Conservation (phyloP, 1,284 basidiomycete genomes). For the Tremellales sp. region DNA sequence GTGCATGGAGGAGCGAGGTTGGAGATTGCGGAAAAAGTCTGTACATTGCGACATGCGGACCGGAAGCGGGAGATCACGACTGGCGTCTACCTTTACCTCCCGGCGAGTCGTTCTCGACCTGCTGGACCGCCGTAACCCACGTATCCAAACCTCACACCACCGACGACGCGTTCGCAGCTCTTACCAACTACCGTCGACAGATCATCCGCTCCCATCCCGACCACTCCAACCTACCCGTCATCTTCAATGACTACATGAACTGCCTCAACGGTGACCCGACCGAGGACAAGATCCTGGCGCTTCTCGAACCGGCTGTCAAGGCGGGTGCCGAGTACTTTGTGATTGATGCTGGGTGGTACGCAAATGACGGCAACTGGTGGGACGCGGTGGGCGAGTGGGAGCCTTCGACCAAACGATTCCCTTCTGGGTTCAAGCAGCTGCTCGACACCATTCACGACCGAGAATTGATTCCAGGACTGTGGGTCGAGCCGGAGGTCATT, state of each 20-base stretch:
- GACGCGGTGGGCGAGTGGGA: constrained; percentile 7
- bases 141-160: not conserved
- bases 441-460: constrained; percentile 1
- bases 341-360: constrained; percentile 9
- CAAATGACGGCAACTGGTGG: constrained; percentile 6
- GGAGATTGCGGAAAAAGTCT: constrained; percentile 3
- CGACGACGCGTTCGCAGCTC: constrained; percentile 1
- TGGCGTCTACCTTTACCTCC: constrained; percentile 1
- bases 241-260: constrained; percentile 10
- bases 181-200: not conserved
- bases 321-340: constrained; percentile 7
- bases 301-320: not conserved
- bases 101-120: not conserved
- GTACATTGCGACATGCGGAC: constrained; percentile 5
- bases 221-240: constrained; percentile 1
- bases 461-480: constrained; percentile 1
- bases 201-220: constrained; percentile 4
- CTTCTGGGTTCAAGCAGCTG: constrained; percentile 1
- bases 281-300: constrained; percentile 5
- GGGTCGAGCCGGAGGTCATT: constrained; percentile 8
- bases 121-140: not conserved
- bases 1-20: constrained; percentile 4
- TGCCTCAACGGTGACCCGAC: constrained; percentile 7
- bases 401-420: constrained; percentile 3
- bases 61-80: constrained; percentile 1